Evolutionary conservation across 2,329 filamentous ascomycete species (phyloP).

Genomic region (Aureobasidium uvarum): DNA sequence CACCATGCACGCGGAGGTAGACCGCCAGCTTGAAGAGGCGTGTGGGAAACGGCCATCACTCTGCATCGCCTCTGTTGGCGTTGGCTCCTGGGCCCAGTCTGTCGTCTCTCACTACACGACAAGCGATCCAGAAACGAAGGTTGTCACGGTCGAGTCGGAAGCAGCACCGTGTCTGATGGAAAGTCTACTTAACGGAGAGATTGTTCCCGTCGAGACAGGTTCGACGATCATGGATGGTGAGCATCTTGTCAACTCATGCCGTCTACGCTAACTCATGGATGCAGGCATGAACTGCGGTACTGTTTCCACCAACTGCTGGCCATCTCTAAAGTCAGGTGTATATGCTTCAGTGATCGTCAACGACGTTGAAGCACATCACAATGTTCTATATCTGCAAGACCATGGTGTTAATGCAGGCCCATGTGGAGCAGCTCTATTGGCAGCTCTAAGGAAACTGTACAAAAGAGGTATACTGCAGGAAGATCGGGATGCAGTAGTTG

Average conservation of each 20-base stretch:
- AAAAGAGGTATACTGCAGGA: slow-evolving; percentile 41
- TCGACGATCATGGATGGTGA: slow-evolving; percentile 64
- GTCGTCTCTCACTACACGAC: slow-evolving; percentile 64
- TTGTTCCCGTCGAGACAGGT: slow-evolving; percentile 53
- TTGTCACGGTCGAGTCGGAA: slow-evolving; percentile 70
- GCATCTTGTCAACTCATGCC: slow-evolving; percentile 42
- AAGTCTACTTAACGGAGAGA: slow-evolving; percentile 51
- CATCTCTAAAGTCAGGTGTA: slow-evolving; percentile 56
- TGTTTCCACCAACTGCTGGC: slow-evolving; percentile 64
- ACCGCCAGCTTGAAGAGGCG: slow-evolving; percentile 55
- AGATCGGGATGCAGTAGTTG: slow-evolving; percentile 50
- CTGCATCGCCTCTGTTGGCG: slow-evolving; percentile 66
- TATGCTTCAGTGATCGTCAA: slow-evolving; percentile 61
- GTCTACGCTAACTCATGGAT: slow-evolving; percentile 30
- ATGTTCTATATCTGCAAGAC: slow-evolving; percentile 54
- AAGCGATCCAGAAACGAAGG: slow-evolving; percentile 30
- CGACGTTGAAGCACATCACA: slow-evolving; percentile 61
- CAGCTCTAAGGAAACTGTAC: slow-evolving; percentile 55
- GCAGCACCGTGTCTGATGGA: slow-evolving; percentile 60
- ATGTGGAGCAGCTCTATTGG: slow-evolving; percentile 60
- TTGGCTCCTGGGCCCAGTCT: slow-evolving; percentile 69
- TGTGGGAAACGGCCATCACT: slow-evolving; percentile 39
- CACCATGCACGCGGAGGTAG: slow-evolving; percentile 68
- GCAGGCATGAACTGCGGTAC: slow-evolving; percentile 64
- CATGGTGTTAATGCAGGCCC: slow-evolving; percentile 56